These are phyloP conservation scores for Stachybotrys elegans DNA, from an alignment of 2,329 filamentous ascomycete species.

Conservation along the genomic window DNA sequence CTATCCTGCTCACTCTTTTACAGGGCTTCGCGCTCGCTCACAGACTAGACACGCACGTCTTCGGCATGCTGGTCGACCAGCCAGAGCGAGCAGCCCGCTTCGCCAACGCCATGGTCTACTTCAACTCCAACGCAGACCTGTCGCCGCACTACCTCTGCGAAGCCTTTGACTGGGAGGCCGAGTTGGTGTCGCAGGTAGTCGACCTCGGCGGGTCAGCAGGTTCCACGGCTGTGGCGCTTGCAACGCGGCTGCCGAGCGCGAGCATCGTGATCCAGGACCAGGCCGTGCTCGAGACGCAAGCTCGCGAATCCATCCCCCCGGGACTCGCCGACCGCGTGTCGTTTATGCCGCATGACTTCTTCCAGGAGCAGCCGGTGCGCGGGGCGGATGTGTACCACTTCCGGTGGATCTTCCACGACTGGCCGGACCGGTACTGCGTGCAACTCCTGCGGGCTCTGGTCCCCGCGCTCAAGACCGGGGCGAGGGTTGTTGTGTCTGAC, in stretches of 20 bases:
- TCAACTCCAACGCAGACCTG: no score
- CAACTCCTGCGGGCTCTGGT: conserved; percentile 39
- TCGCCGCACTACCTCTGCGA: no score
- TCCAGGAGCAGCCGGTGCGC: conserved; percentile 39
- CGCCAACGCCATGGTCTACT: no score
- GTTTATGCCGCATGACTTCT: conserved; percentile 47
- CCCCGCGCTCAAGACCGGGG: conserved; percentile 43
- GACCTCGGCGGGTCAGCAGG: background rate
- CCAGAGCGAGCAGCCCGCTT: background rate
- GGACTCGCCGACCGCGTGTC: conserved; percentile 25
- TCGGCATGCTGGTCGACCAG: background rate
- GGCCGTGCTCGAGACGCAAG: no score
- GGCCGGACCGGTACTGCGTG: conserved; percentile 41
- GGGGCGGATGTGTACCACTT: conserved; percentile 49
- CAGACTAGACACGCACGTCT: background rate
- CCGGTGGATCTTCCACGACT: conserved; percentile 52
- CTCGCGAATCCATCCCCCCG: background rate
- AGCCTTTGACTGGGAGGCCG: no score
- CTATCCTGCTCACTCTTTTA: background rate
- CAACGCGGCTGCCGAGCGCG: background rate
- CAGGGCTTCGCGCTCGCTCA: background rate
- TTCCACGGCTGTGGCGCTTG: background rate
- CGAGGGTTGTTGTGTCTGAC: conserved; percentile 33
- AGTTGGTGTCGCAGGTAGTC: no score
- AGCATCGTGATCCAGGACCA: background rate